phyloP scores from a whole-genome alignment of 208 protist species.

The Trypanosoma cruzi region DNA sequence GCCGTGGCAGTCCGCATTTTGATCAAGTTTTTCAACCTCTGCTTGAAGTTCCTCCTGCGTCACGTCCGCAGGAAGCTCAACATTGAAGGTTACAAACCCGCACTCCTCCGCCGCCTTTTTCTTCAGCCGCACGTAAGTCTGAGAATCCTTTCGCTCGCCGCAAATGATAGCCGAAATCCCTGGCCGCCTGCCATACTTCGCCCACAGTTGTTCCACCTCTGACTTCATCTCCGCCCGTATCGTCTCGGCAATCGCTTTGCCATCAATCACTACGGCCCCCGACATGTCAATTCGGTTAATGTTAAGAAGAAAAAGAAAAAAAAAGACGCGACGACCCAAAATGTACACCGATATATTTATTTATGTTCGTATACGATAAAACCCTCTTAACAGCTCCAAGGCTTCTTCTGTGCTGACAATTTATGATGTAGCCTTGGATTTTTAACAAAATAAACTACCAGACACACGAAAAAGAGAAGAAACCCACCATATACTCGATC shows the following conservation, averaged over 20 bases:
- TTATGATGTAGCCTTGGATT: too few relatives aligned
- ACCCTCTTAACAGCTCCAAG: too few relatives aligned
- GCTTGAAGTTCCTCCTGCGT: constrained; percentile 77
- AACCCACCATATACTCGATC: too few relatives aligned
- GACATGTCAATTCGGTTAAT: too few relatives aligned
- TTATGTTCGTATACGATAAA: too few relatives aligned
- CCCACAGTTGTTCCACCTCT: constrained; percentile 49
- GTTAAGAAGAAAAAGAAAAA: too few relatives aligned
- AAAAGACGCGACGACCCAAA: too few relatives aligned
- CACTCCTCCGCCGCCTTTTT: constrained; percentile 85
- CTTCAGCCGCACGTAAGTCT: constrained; percentile 98
- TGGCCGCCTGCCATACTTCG: constrained; percentile 48
- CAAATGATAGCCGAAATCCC: constrained; percentile 96
- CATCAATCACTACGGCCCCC: constrained; percentile 76
- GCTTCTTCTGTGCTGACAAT: too few relatives aligned
- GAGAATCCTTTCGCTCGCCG: constrained; percentile 91
- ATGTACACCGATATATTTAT: too few relatives aligned
- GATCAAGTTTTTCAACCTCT: constrained; percentile 80
- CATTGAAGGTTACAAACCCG: constrained; percentile 75
- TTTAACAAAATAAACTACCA: too few relatives aligned
- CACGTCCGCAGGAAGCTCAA: constrained; percentile 71
- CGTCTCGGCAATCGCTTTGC: constrained; percentile 75
- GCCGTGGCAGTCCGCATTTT: constrained; percentile 69
- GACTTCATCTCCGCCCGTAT: constrained; percentile 70
- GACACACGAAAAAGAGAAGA: too few relatives aligned